These are phyloP conservation scores for Cytidiella melzeri DNA, from an alignment of 768 basidiomycete species.

Conservation along the genomic window DNA sequence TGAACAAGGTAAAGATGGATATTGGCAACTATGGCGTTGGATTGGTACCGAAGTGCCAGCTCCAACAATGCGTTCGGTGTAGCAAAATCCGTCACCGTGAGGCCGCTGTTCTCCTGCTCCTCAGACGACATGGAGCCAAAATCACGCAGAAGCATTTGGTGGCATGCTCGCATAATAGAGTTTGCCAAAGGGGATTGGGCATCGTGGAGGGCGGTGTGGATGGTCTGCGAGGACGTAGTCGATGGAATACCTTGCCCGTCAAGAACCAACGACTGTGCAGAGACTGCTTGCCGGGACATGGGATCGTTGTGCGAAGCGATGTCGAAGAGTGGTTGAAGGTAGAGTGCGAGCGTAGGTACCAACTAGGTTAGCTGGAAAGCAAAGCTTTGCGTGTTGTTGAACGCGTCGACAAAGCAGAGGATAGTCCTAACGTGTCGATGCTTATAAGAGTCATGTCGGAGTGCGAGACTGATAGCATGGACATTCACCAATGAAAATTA, in stretches of 20 bases:
- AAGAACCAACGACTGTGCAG: conserved; percentile 5
- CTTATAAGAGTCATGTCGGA: no score
- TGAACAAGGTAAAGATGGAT: conserved; percentile 14
- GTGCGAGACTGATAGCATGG: no score
- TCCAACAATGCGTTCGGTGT: conserved; percentile 7
- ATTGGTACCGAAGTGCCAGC: background rate
- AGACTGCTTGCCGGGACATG: no score
- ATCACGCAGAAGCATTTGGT: conserved; percentile 11
- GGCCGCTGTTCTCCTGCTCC: background rate
- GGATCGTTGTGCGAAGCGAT: no score
- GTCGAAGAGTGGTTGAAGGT: no score
- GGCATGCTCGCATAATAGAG: conserved; percentile 11
- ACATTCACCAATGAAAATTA: no score
- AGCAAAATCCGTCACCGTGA: background rate
- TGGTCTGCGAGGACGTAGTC: conserved; percentile 6
- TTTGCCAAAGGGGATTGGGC: conserved; percentile 4
- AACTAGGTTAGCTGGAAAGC: no score
- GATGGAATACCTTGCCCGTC: conserved; percentile 11
- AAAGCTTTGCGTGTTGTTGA: no score
- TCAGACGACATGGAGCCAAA: conserved; percentile 4
- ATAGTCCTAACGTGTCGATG: no score
- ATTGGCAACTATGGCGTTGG: conserved; percentile 11
- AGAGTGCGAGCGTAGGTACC: no score
- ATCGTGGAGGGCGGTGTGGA: conserved; percentile 12
- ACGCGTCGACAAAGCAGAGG: no score